Evolutionary conservation across 208 protist genomes (phyloP), one percentile per base, ranked within the genome.

Genomic region (Trypanosoma caninum): DNA sequence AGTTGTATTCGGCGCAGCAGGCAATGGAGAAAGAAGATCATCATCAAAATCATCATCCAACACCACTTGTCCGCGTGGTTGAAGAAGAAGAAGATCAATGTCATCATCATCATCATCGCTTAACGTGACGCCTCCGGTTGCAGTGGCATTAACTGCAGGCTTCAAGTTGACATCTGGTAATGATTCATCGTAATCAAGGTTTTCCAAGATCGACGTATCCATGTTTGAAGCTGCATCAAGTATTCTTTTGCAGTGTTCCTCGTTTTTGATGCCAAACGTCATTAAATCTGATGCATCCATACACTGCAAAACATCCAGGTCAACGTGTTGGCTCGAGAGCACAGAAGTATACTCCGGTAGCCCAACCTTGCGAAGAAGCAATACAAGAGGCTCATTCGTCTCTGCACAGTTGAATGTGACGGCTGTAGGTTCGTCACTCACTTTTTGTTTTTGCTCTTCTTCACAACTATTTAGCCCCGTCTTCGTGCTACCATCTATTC

Each of bases 201-300:
- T 38, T 31, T 10, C 42, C 0, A 33, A 25, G 41, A 18, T 14
- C 14, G 16, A 23, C 46, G 35, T 54, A 10, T 69, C 53, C 14
- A 25, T 47, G 13, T 14, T 46, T 42, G 48, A 27, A 37, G 56
- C 65, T 5, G 65, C 54, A 13, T 59, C 56, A 30, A 71, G 52
- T 46, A 71, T 71, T n/a, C 5, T 63, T 22, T 48, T 30, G 27
- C 65, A 59, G 35, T 71, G 65, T 13, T 20, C 28, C 28, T 52
- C 33, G 41, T 71, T 31, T 30, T 20, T 37, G 34, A 71, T 47
- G 9, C 65, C 65, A 65, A 71, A 71, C 10, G 56, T 71, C 33
- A 54, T 63, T 34, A 71, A 45, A 47, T 71, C 65, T 0, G 52
- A 45, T 7, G 51, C 51, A 65, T 71, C 65, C 65, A 71, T 71